A percentile compares a stretch with the other conserved stretches of the same genome.
phyloP scores from a whole-genome alignment of 2,329 filamentous ascomycete genomes.

The Alternaria novae-zelandiae region DNA sequence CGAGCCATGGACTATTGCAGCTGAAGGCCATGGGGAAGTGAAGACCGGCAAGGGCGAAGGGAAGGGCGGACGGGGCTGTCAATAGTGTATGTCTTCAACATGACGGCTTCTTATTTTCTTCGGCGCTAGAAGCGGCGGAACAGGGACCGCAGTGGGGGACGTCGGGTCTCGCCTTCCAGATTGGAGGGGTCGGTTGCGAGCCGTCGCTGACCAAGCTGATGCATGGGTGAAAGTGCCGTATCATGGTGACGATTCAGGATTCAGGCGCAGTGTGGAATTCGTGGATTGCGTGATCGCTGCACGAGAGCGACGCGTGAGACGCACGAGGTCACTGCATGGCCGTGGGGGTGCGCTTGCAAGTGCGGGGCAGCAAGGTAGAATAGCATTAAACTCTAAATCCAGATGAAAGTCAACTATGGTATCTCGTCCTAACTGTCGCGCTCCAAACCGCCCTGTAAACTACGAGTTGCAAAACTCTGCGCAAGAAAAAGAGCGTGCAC shows the following conservation, averaged over 20 bases:
- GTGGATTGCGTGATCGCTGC: conserved; percentile 18
- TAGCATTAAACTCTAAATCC: background rate
- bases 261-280: background rate
- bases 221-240: conserved; percentile 5
- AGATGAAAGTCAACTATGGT: conserved; percentile 13
- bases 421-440: conserved; percentile 14
- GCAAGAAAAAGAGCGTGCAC: background rate
- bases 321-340: conserved; percentile 18
- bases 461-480: background rate
- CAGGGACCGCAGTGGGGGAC: conserved; percentile 18
- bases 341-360: conserved; percentile 21
- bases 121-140: conserved; percentile 31
- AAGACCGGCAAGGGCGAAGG: conserved; percentile 8
- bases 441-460: background rate
- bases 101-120: conserved; percentile 39
- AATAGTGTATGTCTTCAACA: conserved; percentile 39
- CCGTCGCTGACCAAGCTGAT: conserved; percentile 9
- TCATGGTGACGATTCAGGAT: background rate
- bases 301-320: conserved; percentile 17
- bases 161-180: conserved; percentile 30
- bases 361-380: conserved; percentile 12
- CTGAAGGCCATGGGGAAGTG: conserved; percentile 40
- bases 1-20: conserved; percentile 47
- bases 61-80: conserved; percentile 20
- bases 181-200: conserved; percentile 21